phyloP scores from a whole-genome alignment of 768 basidiomycete species.

The Leccinum boreale region DNA sequence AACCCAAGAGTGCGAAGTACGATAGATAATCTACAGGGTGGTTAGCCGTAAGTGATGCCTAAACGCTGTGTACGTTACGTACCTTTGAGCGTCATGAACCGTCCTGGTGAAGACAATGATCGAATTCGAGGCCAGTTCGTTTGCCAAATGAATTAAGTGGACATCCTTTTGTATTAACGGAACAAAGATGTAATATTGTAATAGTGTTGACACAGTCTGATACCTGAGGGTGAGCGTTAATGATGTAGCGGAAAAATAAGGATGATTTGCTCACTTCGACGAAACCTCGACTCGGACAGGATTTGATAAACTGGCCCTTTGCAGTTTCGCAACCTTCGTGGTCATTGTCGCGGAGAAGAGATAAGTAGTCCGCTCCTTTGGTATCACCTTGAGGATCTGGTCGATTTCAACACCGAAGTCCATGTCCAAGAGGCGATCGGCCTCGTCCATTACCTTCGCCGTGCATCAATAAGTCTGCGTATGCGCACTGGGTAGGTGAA shows the following conservation, averaged over 20 bases:
- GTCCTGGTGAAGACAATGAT: constrained; percentile 97
- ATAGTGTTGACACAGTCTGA: constrained; percentile 90
- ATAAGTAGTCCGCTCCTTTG: constrained; percentile 91
- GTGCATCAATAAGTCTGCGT: background rate
- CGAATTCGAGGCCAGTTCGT: constrained; percentile 85
- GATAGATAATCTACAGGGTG: constrained; percentile 64
- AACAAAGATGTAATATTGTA: constrained; percentile 95
- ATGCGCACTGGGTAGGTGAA: background rate
- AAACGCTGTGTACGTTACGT: constrained; percentile 19
- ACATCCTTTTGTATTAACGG: constrained; percentile 91
- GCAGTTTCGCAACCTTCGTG: constrained; percentile 94
- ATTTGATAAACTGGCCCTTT: constrained; percentile 88
- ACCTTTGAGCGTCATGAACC: constrained; percentile 88
- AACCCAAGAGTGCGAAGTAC: constrained; percentile 89
- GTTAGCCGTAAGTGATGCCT: background rate
- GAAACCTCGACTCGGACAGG: constrained; percentile 94
- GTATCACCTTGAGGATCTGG: constrained; percentile 93
- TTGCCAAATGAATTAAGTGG: constrained; percentile 84
- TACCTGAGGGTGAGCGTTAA: constrained; percentile 54
- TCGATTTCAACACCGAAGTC: constrained; percentile 96
- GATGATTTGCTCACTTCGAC: constrained; percentile 62
- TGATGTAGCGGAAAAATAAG: background rate
- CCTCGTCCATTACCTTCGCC: constrained; percentile 90
- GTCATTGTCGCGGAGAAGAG: constrained; percentile 99
- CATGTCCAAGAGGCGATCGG: constrained; percentile 92